Conservation (phyloP, 345 rosid genomes). For the Pistacia vera region DNA sequence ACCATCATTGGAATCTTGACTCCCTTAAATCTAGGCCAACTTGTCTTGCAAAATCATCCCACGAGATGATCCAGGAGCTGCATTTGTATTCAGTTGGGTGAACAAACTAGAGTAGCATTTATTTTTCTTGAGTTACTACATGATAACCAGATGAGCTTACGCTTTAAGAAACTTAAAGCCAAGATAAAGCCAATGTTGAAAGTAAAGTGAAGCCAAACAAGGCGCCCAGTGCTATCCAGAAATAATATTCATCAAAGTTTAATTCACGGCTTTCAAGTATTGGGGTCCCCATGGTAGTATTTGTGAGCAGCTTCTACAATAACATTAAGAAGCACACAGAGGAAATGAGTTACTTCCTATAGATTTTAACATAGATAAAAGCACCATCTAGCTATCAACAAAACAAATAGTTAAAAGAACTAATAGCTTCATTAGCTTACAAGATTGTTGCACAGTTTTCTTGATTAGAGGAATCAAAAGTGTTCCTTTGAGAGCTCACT, state of each 20-base stretch:
- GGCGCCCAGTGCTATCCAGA: constrained; percentile 65
- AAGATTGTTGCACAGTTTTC: too few relatives aligned
- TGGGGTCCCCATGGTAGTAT: constrained; percentile 52
- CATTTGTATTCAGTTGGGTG: not conserved
- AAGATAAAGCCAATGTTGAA: constrained; percentile 61
- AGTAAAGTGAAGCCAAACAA: constrained; percentile 50
- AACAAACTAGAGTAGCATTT: not conserved
- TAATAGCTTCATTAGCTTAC: too few relatives aligned
- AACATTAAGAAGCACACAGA: too few relatives aligned
- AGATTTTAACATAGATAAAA: too few relatives aligned
- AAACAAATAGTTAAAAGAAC: too few relatives aligned
- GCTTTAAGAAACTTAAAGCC: constrained; percentile 61
- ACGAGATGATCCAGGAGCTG: constrained; percentile 70
- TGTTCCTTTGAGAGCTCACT: constrained; percentile 27
- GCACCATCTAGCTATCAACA: too few relatives aligned
- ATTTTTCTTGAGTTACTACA: not conserved
- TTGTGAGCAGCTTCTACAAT: constrained; percentile 34
- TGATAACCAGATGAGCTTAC: constrained; percentile 36
- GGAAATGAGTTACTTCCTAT: too few relatives aligned
- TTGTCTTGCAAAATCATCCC: constrained; percentile 41
- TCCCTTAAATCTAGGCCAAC: constrained; percentile 47
- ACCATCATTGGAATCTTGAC: constrained; percentile 28
- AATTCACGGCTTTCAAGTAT: constrained; percentile 59
- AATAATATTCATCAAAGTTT: constrained; percentile 45
- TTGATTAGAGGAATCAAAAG: not conserved